Evolutionary conservation across 225 moss, liverwort and hornwort species (phyloP), one percentile per base, ranked within the genome.

Genomic region (Antitrichia curtipendula): DNA sequence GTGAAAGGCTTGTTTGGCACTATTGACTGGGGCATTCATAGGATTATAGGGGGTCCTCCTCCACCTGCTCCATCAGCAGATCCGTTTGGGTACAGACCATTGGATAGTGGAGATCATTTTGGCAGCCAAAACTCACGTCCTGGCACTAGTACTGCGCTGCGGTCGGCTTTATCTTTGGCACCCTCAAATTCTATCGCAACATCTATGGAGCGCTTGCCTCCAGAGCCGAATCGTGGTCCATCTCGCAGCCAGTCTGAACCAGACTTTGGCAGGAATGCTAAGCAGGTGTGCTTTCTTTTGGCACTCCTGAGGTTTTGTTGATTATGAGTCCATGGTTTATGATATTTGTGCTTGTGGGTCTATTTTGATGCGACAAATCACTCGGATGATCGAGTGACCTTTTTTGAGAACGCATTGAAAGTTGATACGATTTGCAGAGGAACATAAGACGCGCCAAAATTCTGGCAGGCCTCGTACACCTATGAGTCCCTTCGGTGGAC

Each of bases 191-290:
- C 98, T 62, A 92, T 93, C 50, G 91, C 92, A 75, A 84, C 88
- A 59, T 92, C 95, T 59, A 90, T 97, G 90, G 95, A 97, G 90
- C 96, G 97, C 80, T 85, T 99, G 86, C 92, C 92, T 81, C 91
- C 94, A 59, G 95, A 94, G 82, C 75, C 92, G 80, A 93, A 89
- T 80, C 94, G 95, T 50, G 90, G 88, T 62, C 95, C 97, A 66
- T 88, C 92, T 89, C 92, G 97, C 86, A 99, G 97, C 87, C 95
- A 93, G 60, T 99, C 99, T 84, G 97, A 95, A 89, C 99, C 99
- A 47, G 97, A 99, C 89, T 99, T 99, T 89, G 95, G 97, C 85
- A 90, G 92, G 90, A 94, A 95, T 83, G 90, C 93, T 28, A 96
- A 93, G 95, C 94, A 96, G 98, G 98, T 98, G 89, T 40, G 25